Percentiles rank a stretch among this genome's conserved stretches.
Evolutionary conservation across 441 rosid genomes (phyloP).

Genomic region (Adansonia madagascariensis): DNA sequence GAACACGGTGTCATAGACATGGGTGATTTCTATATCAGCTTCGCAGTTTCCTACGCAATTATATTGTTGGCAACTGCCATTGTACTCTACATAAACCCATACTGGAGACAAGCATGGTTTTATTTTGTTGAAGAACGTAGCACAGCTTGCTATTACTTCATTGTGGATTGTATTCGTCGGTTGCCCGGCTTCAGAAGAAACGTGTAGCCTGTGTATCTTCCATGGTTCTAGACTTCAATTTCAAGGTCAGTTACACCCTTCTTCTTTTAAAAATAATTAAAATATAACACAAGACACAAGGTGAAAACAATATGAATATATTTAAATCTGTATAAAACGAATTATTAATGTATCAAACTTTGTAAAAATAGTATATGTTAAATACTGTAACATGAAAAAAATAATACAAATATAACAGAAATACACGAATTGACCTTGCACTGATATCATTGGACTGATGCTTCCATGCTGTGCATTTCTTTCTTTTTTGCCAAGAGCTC

Average conservation of each 20-base stretch:
- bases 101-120: conserved; percentile 10
- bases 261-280: no score
- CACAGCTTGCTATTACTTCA: neutral
- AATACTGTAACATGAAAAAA: no score
- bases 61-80: neutral
- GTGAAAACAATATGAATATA: no score
- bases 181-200: conserved; percentile 1
- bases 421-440: no score
- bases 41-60: neutral
- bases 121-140: neutral
- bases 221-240: neutral
- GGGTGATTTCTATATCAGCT: conserved; percentile 1
- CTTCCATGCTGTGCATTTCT: no score
- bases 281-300: no score
- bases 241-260: neutral
- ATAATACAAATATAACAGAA: no score
- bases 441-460: no score
- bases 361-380: no score
- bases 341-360: no score
- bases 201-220: neutral
- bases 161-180: neutral
- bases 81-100: conserved; percentile 15
- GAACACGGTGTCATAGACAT: neutral
- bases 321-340: no score
- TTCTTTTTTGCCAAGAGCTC: no score